A percentile compares a stretch with the other conserved stretches of the same genome.
These are phyloP conservation scores for Chenopodium formosanum DNA, from an alignment of 148 eudicot genomes.

Conservation along the genomic window DNA sequence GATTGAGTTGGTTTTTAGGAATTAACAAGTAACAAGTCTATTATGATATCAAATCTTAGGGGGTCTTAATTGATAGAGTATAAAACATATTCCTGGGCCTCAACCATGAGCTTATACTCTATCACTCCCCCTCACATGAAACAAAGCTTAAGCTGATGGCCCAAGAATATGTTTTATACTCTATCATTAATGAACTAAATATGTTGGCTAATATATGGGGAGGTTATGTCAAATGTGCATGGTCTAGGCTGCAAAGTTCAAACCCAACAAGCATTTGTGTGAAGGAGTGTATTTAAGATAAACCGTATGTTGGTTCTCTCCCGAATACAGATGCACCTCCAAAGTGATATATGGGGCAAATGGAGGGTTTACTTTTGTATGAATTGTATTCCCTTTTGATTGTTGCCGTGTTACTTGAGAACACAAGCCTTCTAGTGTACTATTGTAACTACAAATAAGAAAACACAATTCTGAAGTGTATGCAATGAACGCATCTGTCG, in stretches of 20 bases:
- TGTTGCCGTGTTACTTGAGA: not conserved
- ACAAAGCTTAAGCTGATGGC: no score
- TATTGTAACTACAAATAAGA: no score
- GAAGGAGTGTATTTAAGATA: not conserved
- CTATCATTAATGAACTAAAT: not conserved
- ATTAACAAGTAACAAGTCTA: not conserved
- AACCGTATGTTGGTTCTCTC: not conserved
- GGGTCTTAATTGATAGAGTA: not conserved
- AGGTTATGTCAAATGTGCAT: not conserved
- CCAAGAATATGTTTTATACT: no score
- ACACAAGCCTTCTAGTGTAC: not conserved
- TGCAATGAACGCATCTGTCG: not conserved
- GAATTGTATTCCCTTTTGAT: not conserved
- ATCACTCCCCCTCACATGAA: no score
- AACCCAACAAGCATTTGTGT: not conserved
- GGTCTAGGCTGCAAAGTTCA: not conserved
- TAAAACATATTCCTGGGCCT: no score
- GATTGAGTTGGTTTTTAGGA: not conserved
- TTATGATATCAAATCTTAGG: not conserved
- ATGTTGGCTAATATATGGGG: not conserved
- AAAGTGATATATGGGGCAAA: not conserved
- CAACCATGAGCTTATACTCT: no score
- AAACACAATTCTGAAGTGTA: not conserved
- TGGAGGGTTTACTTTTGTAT: not conserved
- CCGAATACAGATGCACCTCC: not conserved